Percentiles rank a stretch among this genome's conserved stretches.
Conservation (phyloP, 495 filamentous ascomycete genomes). For the Aspergillus funiculosus region DNA sequence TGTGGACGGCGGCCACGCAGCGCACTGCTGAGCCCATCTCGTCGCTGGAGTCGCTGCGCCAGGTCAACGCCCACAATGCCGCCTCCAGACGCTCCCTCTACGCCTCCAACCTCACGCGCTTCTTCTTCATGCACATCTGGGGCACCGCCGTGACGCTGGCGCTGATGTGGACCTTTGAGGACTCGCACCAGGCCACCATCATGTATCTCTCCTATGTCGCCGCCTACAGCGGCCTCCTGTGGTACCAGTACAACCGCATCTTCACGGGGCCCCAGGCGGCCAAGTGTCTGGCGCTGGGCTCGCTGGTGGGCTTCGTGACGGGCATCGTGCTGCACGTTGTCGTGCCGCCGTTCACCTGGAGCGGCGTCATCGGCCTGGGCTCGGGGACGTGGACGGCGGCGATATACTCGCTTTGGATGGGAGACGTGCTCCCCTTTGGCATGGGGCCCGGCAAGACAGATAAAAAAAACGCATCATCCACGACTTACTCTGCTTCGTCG, state of each 20-base stretch:
- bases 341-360: slow-evolving; percentile 11
- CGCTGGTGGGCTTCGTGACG: slow-evolving; percentile 4
- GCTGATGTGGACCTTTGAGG: slow-evolving; percentile 17
- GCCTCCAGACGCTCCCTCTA: slow-evolving; percentile 3
- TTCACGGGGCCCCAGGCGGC: slow-evolving; percentile 15
- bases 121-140: slow-evolving; percentile 20
- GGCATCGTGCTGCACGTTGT: slow-evolving; percentile 9
- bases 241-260: slow-evolving; percentile 18
- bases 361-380: slow-evolving; percentile 12
- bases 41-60: slow-evolving; percentile 2
- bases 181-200: slow-evolving; percentile 3
- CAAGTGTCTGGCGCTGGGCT: slow-evolving; percentile 4
- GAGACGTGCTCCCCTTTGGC: too few species aligned
- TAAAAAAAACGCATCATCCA: too few species aligned
- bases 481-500: neutral
- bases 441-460: too few species aligned
- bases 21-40: slow-evolving; percentile 7
- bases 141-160: slow-evolving; percentile 9
- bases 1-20: slow-evolving; percentile 10
- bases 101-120: slow-evolving; percentile 12
- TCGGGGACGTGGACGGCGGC: slow-evolving; percentile 15
- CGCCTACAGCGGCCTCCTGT: slow-evolving; percentile 14
- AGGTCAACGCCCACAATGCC: slow-evolving; percentile 1
- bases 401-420: slow-evolving; percentile 11
- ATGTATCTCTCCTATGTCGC: slow-evolving; percentile 16